Evolutionary conservation across 192 early-diverging fungal species (phyloP).

Genomic region (Kappamyces sp.): DNA sequence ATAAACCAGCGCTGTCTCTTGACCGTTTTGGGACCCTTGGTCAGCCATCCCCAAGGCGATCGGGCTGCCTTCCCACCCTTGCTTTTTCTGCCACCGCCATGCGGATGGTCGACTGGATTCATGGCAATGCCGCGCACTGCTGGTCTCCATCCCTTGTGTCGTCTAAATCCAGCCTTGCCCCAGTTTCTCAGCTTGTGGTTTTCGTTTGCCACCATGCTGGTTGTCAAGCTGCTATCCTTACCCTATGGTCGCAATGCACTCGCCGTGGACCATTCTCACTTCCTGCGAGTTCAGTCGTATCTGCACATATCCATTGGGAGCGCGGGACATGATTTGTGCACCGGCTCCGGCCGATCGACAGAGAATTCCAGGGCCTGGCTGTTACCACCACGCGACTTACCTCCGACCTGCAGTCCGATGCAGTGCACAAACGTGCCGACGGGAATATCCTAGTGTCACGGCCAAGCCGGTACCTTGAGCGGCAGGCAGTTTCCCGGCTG

Average conservation of each 20-base stretch:
- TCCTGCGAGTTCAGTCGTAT: conserved; percentile 81
- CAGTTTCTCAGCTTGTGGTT: conserved; percentile 81
- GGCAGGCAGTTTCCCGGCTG: conserved; percentile 86
- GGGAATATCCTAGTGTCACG: conserved; percentile 66
- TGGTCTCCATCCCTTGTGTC: conserved; percentile 83
- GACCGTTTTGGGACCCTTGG: conserved; percentile 86
- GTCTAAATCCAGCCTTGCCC: conserved; percentile 83
- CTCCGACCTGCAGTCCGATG: conserved; percentile 72
- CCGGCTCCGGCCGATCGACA: conserved; percentile 78
- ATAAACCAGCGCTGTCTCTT: conserved; percentile 39
- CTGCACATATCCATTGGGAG: conserved; percentile 71
- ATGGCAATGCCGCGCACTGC: conserved; percentile 93
- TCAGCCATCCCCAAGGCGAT: conserved; percentile 84
- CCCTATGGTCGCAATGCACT: conserved; percentile 87
- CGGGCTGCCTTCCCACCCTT: conserved; percentile 84
- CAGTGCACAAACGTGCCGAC: conserved; percentile 86
- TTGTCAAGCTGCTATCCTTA: no score
- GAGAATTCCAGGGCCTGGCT: no score
- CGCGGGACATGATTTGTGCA: conserved; percentile 78
- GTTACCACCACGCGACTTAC: conserved; percentile 60
- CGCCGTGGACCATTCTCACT: conserved; percentile 74
- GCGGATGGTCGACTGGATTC: conserved; percentile 92
- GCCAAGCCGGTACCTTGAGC: conserved; percentile 23
- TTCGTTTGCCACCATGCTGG: conserved; percentile 68
- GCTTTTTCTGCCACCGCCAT: conserved; percentile 94